A percentile compares a stretch with the other conserved stretches of the same genome.
Conservation (phyloP, 2,329 filamentous ascomycete genomes). For the Epichloe scottii region DNA sequence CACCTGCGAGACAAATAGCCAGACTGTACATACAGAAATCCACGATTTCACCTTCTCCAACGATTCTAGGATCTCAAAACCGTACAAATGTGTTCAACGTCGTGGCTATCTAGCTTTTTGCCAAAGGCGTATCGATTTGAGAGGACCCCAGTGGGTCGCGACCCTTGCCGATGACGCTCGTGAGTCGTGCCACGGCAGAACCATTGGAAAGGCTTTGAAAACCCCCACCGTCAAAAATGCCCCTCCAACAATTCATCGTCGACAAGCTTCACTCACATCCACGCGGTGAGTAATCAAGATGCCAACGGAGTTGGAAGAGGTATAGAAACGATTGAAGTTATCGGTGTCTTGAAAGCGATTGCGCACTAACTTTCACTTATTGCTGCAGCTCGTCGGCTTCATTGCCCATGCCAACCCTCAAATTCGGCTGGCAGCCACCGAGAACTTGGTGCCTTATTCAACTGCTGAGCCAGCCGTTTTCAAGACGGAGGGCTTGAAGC, state of each 20-base stretch:
- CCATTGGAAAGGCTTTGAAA: conserved; percentile 2
- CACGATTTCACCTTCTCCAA: too few species aligned
- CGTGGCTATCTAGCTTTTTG: too few species aligned
- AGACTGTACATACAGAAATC: too few species aligned
- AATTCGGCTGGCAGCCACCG: conserved; percentile 72
- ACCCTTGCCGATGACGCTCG: conserved; percentile 7
- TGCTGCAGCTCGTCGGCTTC: conserved; percentile 70
- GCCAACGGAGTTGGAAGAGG: conserved; percentile 68
- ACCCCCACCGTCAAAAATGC: conserved; percentile 12
- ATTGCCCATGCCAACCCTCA: conserved; percentile 86
- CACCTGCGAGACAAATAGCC: too few species aligned
- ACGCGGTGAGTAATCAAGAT: conserved; percentile 28
- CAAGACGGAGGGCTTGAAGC: conserved; percentile 65
- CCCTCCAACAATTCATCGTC: conserved; percentile 9
- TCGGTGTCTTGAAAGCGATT: neutral
- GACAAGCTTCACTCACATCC: conserved; percentile 1
- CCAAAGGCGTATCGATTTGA: too few species aligned
- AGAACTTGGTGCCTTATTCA: conserved; percentile 78
- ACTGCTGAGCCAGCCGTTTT: conserved; percentile 64
- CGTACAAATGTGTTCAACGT: too few species aligned
- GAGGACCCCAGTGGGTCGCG: conserved; percentile 10
- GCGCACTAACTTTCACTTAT: neutral
- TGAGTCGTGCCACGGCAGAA: neutral
- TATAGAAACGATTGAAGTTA: conserved; percentile 19
- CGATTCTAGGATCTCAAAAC: too few species aligned